A percentile compares a stretch with the other conserved stretches of the same genome.
phyloP scores from a whole-genome alignment of 768 basidiomycete genomes.

The Cubamyces sp. region DNA sequence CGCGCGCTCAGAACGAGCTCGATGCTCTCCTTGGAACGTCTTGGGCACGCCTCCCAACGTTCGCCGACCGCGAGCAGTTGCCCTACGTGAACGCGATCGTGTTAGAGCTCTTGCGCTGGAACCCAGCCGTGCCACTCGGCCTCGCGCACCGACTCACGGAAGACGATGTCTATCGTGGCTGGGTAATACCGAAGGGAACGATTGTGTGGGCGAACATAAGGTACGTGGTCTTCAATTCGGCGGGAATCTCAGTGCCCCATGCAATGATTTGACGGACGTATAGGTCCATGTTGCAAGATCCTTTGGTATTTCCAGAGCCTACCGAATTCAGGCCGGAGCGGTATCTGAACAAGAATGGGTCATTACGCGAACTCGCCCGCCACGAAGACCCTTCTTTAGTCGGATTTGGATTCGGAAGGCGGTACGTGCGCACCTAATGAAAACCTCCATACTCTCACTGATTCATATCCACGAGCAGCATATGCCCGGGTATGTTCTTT shows the following conservation, averaged over 20 bases:
- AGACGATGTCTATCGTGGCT: conserved; percentile 36
- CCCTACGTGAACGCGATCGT: conserved; percentile 28
- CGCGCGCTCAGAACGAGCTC: conserved; percentile 36
- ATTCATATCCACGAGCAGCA: conserved; percentile 19
- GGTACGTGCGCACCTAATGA: conserved; percentile 7
- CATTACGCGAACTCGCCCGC: conserved; percentile 18
- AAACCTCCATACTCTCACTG: not conserved
- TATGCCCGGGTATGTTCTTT: conserved; percentile 36
- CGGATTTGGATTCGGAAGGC: conserved; percentile 30
- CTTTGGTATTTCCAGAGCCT: conserved; percentile 32
- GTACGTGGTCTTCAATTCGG: conserved; percentile 11
- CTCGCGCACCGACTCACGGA: conserved; percentile 32
- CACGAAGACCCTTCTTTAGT: conserved; percentile 28
- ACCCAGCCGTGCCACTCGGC: conserved; percentile 32
- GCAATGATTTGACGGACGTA: not conserved
- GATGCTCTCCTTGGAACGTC: conserved; percentile 24
- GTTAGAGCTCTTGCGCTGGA: conserved; percentile 35
- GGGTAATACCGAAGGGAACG: conserved; percentile 33
- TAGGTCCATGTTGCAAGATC: conserved; percentile 38
- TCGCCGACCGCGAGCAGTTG: conserved; percentile 13
- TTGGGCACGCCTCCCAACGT: conserved; percentile 16
- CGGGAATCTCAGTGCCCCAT: not conserved
- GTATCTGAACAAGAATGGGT: conserved; percentile 23
- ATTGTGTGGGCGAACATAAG: conserved; percentile 38
- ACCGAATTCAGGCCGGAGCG: conserved; percentile 35